These are phyloP conservation scores for Daldinia grandis DNA, from an alignment of 495 filamentous ascomycete species.

Conservation along the genomic window DNA sequence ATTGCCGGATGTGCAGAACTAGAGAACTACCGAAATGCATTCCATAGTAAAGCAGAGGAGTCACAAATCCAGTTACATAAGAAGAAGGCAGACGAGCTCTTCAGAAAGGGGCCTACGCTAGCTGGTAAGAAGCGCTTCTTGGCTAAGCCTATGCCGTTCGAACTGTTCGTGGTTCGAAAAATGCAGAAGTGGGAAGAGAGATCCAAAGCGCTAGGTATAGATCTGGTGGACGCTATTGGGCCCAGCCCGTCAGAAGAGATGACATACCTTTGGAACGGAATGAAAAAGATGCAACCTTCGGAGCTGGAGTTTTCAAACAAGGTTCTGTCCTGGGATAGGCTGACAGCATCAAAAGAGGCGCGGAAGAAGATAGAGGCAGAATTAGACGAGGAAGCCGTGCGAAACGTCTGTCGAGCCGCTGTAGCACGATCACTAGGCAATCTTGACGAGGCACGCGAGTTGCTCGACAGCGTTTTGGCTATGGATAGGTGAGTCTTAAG, in stretches of 20 bases:
- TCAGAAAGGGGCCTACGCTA: slow-evolving; percentile 74
- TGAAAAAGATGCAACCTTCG: slow-evolving; percentile 74
- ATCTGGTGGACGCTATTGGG: slow-evolving; percentile 83
- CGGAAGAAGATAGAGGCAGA: slow-evolving; percentile 72
- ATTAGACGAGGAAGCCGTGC: slow-evolving; percentile 78
- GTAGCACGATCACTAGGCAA: slow-evolving; percentile 69
- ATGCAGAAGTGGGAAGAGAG: slow-evolving; percentile 89
- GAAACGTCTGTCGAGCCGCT: slow-evolving; percentile 71
- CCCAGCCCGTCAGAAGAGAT: slow-evolving; percentile 89
- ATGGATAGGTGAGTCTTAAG: slow-evolving; percentile 62
- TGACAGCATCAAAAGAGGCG: slow-evolving; percentile 60
- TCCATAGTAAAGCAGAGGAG: slow-evolving; percentile 63
- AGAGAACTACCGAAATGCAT: slow-evolving; percentile 75
- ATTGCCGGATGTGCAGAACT: slow-evolving; percentile 80
- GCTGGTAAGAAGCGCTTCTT: slow-evolving; percentile 90
- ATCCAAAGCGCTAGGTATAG: slow-evolving; percentile 70
- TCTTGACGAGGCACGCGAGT: slow-evolving; percentile 68
- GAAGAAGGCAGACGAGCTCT: slow-evolving; percentile 71
- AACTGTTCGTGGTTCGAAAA: slow-evolving; percentile 86
- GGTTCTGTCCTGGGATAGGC: slow-evolving; percentile 69
- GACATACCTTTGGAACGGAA: slow-evolving; percentile 93
- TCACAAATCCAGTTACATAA: slow-evolving; percentile 55
- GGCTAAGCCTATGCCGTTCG: slow-evolving; percentile 88
- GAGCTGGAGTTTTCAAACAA: slow-evolving; percentile 71
- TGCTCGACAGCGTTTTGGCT: slow-evolving; percentile 68